Evolutionary conservation across 768 basidiomycete species (phyloP).

Genomic region (Trametes maxima): DNA sequence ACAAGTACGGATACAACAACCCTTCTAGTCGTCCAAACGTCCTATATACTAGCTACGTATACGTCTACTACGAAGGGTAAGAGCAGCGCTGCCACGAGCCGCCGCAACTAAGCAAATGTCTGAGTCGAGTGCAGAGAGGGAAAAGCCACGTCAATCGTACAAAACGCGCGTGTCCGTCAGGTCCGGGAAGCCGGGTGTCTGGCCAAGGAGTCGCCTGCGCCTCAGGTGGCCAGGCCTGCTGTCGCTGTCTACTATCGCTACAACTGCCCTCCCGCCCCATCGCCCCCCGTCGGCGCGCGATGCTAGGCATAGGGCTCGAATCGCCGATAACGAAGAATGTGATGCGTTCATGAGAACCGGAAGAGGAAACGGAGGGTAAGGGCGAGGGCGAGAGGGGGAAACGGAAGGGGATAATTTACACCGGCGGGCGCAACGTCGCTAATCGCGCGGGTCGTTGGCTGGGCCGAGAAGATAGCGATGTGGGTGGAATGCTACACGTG

Average conservation of each 20-base stretch:
- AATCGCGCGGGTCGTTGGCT: neutral
- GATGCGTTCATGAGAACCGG: neutral
- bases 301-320: neutral
- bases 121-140: too few species aligned
- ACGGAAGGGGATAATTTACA: conserved; percentile 17
- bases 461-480: neutral
- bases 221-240: conserved; percentile 10
- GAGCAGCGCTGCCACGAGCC: neutral
- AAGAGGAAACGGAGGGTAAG: neutral
- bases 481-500: conserved; percentile 1
- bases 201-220: conserved; percentile 21
- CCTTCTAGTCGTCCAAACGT: neutral
- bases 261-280: conserved; percentile 5
- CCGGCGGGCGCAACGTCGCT: neutral
- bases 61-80: neutral
- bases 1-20: neutral
- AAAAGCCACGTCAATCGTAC: neutral
- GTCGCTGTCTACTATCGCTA: conserved; percentile 13
- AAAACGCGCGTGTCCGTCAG: neutral
- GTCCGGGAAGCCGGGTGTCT: neutral
- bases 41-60: neutral
- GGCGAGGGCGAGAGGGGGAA: neutral
- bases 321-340: neutral
- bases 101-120: neutral
- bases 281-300: neutral